Percentiles rank a stretch among this genome's conserved stretches.
phyloP scores from a whole-genome alignment of 768 basidiomycete species.

The Flagelloscypha sp. region DNA sequence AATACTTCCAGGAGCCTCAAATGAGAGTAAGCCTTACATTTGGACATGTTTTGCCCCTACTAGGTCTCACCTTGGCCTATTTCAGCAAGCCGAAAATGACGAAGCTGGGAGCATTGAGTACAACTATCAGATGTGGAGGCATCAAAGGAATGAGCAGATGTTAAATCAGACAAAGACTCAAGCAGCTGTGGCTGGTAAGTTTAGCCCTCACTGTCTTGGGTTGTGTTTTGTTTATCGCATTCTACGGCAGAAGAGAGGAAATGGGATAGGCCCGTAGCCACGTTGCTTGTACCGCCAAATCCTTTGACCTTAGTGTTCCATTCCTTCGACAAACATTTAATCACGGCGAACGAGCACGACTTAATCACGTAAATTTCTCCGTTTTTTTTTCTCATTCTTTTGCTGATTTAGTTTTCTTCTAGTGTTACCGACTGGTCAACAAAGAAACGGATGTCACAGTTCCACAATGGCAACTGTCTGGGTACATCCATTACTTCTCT shows the following conservation, averaged over 20 bases:
- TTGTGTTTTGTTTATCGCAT: constrained; percentile 3
- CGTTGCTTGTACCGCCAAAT: constrained; percentile 47
- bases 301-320: constrained; percentile 84
- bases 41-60: background rate
- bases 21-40: constrained; percentile 68
- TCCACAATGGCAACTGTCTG: constrained; percentile 81
- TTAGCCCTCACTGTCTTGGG: background rate
- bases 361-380: constrained; percentile 60
- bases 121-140: constrained; percentile 93
- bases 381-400: background rate
- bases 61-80: constrained; percentile 10
- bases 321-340: constrained; percentile 83
- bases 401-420: constrained; percentile 7
- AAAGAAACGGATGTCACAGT: constrained; percentile 67
- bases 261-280: constrained; percentile 71
- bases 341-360: constrained; percentile 79
- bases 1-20: constrained; percentile 97
- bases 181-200: constrained; percentile 66
- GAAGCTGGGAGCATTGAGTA: constrained; percentile 92
- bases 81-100: constrained; percentile 86
- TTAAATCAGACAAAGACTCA: constrained; percentile 61
- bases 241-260: constrained; percentile 39
- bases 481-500: constrained; percentile 82
- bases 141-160: constrained; percentile 81
- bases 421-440: constrained; percentile 96